These are phyloP conservation scores for Eryngium alpinum DNA, from an alignment of 140 eudicot genomes.

Conservation along the genomic window DNA sequence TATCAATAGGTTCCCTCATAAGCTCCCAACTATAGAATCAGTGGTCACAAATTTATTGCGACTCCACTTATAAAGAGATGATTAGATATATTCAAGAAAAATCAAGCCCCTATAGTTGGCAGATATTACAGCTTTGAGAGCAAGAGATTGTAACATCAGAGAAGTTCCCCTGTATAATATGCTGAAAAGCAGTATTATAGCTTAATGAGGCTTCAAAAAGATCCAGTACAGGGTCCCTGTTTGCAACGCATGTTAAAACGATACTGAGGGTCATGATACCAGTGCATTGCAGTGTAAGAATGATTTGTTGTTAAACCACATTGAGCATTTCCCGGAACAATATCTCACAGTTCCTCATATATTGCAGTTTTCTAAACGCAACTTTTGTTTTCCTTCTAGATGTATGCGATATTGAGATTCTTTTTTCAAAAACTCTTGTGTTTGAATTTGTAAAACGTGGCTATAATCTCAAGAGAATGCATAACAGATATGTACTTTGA, in stretches of 20 bases:
- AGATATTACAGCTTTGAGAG: conserved; percentile 23
- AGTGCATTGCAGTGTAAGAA: conserved; percentile 23
- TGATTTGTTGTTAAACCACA: conserved; percentile 27
- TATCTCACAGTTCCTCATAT: conserved; percentile 23
- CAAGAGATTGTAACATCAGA: conserved; percentile 21
- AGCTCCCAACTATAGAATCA: conserved; percentile 37
- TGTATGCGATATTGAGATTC: too few species aligned
- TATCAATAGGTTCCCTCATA: conserved; percentile 38
- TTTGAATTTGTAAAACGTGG: conserved; percentile 26
- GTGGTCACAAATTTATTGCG: conserved; percentile 32
- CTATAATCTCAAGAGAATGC: conserved; percentile 47
- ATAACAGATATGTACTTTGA: conserved; percentile 62
- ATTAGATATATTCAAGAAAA: conserved; percentile 21
- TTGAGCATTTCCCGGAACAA: conserved; percentile 40
- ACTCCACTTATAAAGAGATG: conserved; percentile 21
- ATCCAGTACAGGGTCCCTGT: conserved; percentile 26
- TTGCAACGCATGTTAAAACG: conserved; percentile 25
- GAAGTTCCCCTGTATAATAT: conserved; percentile 36
- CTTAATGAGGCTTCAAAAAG: conserved; percentile 30
- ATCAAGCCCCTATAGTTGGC: conserved; percentile 24
- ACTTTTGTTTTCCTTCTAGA: too few species aligned
- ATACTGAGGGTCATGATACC: conserved; percentile 32
- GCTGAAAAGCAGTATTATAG: conserved; percentile 22
- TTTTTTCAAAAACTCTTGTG: conserved; percentile 16
- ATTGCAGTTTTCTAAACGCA: neutral